phyloP scores from a whole-genome alignment of 805 yeast species.

The Starmerella apis region DNA sequence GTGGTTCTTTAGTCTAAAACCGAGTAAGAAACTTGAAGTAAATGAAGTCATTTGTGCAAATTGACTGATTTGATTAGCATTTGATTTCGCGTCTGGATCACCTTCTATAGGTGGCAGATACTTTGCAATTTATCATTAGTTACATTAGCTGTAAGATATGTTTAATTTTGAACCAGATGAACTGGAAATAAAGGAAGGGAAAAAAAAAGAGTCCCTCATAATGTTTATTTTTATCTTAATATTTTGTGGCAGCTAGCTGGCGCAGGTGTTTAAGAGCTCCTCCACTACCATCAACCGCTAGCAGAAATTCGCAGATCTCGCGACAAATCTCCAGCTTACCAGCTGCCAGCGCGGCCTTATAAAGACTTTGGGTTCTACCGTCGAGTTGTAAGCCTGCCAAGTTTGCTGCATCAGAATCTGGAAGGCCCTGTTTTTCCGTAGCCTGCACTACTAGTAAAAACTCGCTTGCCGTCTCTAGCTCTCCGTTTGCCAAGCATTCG shows the following conservation, averaged over 20 bases:
- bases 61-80: no score
- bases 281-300: constrained; percentile 32
- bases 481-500: constrained; percentile 29
- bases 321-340: constrained; percentile 32
- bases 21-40: no score
- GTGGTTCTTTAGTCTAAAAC: no score
- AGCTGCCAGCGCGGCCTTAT: constrained; percentile 30
- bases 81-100: no score
- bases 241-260: not conserved
- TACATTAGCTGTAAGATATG: no score
- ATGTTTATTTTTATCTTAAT: no score
- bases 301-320: constrained; percentile 34
- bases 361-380: constrained; percentile 22
- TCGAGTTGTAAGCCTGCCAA: constrained; percentile 10
- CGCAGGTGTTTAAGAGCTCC: constrained; percentile 21
- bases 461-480: constrained; percentile 36
- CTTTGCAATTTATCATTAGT: no score
- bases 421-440: constrained; percentile 21
- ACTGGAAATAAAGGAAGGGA: no score
- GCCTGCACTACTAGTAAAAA: constrained; percentile 35
- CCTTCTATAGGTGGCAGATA: no score
- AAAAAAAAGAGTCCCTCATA: no score
- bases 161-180: no score
- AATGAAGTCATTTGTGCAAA: no score
- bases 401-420: constrained; percentile 18